Percentiles rank a stretch among this genome's conserved stretches.
Evolutionary conservation across 495 filamentous ascomycete genomes (phyloP).

Genomic region (Penicillium herquei): DNA sequence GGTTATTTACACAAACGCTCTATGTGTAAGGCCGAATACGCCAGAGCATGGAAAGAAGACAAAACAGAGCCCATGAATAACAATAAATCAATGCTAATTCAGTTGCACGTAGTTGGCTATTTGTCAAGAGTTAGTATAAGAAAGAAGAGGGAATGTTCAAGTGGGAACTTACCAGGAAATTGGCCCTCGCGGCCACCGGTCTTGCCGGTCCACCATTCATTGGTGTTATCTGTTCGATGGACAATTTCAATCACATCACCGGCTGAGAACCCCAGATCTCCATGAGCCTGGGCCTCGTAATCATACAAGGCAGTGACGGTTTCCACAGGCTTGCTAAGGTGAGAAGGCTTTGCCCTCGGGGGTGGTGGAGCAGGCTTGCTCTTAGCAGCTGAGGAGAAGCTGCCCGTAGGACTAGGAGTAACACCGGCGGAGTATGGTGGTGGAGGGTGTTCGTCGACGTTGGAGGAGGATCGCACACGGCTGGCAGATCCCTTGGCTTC

Average conservation of each 20-base stretch:
- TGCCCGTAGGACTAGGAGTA: constrained; percentile 46
- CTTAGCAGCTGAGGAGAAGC: constrained; percentile 66
- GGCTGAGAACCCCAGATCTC: constrained; percentile 85
- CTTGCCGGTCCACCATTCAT: constrained; percentile 95
- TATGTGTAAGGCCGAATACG: constrained; percentile 26
- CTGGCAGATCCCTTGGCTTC: constrained; percentile 31
- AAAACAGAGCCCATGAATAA: neutral
- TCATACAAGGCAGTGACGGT: constrained; percentile 86
- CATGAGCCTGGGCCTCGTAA: constrained; percentile 93
- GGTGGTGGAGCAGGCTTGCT: constrained; percentile 88
- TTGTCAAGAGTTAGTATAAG: constrained; percentile 9
- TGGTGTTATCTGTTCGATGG: constrained; percentile 74
- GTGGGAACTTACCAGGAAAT: constrained; percentile 76
- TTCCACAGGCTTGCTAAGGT: constrained; percentile 67
- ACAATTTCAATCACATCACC: constrained; percentile 92
- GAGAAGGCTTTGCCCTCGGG: constrained; percentile 83
- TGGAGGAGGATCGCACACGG: constrained; percentile 36
- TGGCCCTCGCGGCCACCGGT: constrained; percentile 78
- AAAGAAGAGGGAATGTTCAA: neutral
- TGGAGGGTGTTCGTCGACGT: constrained; percentile 60
- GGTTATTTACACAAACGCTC: constrained; percentile 34
- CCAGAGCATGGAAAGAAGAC: constrained; percentile 13
- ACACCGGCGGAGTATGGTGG: constrained; percentile 60
- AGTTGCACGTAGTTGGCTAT: constrained; percentile 48
- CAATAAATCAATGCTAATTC: constrained; percentile 27